Conservation (phyloP, 192 early-diverging fungal species). For the Podila epigama region DNA sequence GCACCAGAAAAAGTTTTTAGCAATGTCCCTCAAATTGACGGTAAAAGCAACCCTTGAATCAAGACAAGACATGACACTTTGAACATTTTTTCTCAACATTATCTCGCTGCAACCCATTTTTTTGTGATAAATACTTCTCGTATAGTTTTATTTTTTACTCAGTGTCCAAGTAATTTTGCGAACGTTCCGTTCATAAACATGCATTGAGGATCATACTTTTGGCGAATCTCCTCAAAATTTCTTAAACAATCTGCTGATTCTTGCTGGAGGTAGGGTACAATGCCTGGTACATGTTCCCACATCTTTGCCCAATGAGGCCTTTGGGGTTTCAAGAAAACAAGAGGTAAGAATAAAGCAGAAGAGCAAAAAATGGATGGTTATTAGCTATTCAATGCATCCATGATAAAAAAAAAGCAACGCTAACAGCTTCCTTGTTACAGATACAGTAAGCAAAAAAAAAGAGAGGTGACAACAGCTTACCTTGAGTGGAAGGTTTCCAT, state of each 20-base stretch:
- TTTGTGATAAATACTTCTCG: too few species aligned
- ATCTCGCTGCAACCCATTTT: too few species aligned
- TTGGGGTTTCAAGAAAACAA: too few species aligned
- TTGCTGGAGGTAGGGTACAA: slow-evolving; percentile 7
- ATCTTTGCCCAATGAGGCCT: slow-evolving; percentile 31
- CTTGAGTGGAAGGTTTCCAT: slow-evolving; percentile 31
- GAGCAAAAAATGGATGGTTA: background rate
- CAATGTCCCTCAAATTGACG: too few species aligned
- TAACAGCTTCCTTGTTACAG: background rate
- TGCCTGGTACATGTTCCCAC: slow-evolving; percentile 17
- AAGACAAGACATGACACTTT: too few species aligned
- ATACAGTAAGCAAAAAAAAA: background rate
- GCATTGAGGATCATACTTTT: slow-evolving; percentile 15
- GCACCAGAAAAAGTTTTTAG: too few species aligned
- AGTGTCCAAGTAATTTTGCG: background rate
- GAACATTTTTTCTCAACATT: too few species aligned
- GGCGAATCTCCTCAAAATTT: slow-evolving; percentile 12
- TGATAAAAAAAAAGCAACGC: background rate
- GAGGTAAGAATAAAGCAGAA: too few species aligned
- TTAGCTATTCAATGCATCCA: background rate
- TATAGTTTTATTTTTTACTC: too few species aligned
- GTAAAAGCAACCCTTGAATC: too few species aligned
- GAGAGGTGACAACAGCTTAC: slow-evolving; percentile 5
- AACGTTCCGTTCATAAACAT: slow-evolving; percentile 1
- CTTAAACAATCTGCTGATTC: background rate